phyloP scores from a whole-genome alignment of 768 basidiomycete genomes.

The Tylopilus sp. region DNA sequence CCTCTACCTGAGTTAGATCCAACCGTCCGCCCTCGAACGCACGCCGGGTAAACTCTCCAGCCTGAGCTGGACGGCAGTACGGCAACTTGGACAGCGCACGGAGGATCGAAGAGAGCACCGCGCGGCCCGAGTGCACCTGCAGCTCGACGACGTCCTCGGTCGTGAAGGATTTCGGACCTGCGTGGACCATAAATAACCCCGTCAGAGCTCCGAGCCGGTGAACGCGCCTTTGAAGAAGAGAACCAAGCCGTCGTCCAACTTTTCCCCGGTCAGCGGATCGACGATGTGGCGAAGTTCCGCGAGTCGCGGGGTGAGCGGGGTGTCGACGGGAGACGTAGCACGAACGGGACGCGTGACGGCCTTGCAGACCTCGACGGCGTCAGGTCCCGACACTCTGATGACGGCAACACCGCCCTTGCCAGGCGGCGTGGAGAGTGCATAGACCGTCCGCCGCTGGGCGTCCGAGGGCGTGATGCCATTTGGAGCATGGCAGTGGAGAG shows the following conservation, averaged over 20 bases:
- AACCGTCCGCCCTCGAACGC: slow-evolving; percentile 79
- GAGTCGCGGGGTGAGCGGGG: slow-evolving; percentile 55
- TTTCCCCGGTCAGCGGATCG: slow-evolving; percentile 55
- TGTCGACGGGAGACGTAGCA: slow-evolving; percentile 1
- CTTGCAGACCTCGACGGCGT: slow-evolving; percentile 59
- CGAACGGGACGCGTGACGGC: slow-evolving; percentile 46
- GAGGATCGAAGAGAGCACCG: slow-evolving; percentile 71
- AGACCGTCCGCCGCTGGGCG: slow-evolving; percentile 73
- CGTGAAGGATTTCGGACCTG: slow-evolving; percentile 80
- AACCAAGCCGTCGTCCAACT: slow-evolving; percentile 76
- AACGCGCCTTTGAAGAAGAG: slow-evolving; percentile 75
- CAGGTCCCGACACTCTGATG: slow-evolving; percentile 78
- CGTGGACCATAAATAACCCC: neutral
- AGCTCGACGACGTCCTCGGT: slow-evolving; percentile 80
- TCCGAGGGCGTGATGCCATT: slow-evolving; percentile 34
- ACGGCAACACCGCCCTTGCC: slow-evolving; percentile 85
- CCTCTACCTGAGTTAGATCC: slow-evolving; percentile 88
- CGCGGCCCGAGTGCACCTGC: slow-evolving; percentile 84
- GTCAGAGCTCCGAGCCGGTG: neutral
- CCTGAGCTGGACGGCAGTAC: slow-evolving; percentile 71
- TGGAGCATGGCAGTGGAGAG: too few species aligned
- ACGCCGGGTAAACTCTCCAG: slow-evolving; percentile 86
- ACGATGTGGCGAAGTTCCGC: slow-evolving; percentile 69
- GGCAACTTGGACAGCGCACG: slow-evolving; percentile 57
- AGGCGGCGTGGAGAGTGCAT: slow-evolving; percentile 82